These are phyloP conservation scores for Cenococcum geophilum DNA, from an alignment of 495 filamentous ascomycete genomes.

Conservation along the genomic window DNA sequence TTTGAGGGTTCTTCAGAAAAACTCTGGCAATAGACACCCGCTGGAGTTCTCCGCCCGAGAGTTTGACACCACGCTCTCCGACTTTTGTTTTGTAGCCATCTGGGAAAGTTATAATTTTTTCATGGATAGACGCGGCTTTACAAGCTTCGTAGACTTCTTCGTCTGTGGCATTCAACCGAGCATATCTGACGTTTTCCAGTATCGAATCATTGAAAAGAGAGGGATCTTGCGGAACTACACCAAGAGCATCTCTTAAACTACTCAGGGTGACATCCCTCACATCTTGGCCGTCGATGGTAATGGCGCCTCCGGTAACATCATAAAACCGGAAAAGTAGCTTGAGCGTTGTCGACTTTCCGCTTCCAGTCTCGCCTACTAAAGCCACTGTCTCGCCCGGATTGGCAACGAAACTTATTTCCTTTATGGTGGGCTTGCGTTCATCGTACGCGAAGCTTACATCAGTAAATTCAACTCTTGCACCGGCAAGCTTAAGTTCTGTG, in stretches of 20 bases:
- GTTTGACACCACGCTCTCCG: slow-evolving; percentile 58
- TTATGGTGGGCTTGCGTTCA: slow-evolving; percentile 57
- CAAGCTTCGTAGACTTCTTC: slow-evolving; percentile 63
- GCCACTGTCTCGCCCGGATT: slow-evolving; percentile 58
- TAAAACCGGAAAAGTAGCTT: slow-evolving; percentile 65
- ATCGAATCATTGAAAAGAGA: slow-evolving; percentile 67
- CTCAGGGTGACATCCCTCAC: slow-evolving; percentile 59
- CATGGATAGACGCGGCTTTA: slow-evolving; percentile 49
- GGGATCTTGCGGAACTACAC: slow-evolving; percentile 64
- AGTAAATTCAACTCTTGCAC: slow-evolving; percentile 59
- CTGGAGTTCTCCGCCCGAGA: slow-evolving; percentile 71
- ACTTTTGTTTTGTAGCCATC: slow-evolving; percentile 53
- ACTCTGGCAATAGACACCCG: slow-evolving; percentile 68
- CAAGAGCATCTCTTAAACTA: slow-evolving; percentile 61
- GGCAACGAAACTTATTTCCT: slow-evolving; percentile 54
- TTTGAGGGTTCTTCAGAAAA: slow-evolving; percentile 45
- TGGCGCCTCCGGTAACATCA: slow-evolving; percentile 56
- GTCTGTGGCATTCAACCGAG: slow-evolving; percentile 45
- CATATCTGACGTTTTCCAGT: slow-evolving; percentile 69
- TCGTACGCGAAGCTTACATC: slow-evolving; percentile 68
- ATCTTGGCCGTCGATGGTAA: slow-evolving; percentile 70
- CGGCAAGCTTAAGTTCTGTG: slow-evolving; percentile 48
- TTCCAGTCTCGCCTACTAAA: slow-evolving; percentile 70
- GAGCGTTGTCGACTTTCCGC: slow-evolving; percentile 70
- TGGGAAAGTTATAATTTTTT: slow-evolving; percentile 47